A percentile compares a stretch with the other conserved stretches of the same genome.
Conservation (phyloP, 352 stramenopile species). For the Thalassiosira hispida region DNA sequence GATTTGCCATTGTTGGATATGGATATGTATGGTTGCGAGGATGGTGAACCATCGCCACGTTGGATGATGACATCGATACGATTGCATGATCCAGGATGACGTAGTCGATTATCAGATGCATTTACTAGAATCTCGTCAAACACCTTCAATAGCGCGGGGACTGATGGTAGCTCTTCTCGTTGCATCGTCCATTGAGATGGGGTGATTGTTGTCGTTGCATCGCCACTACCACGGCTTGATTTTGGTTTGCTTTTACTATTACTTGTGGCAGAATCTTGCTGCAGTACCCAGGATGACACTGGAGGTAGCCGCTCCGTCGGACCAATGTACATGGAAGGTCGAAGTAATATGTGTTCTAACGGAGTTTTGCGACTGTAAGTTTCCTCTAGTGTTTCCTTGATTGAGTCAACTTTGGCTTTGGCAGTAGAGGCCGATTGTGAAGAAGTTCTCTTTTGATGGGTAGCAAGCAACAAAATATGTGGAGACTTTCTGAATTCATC, state of each 20-base stretch:
- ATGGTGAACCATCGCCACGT: conserved; percentile 68
- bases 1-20: conserved; percentile 98
- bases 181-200: conserved; percentile 52
- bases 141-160: conserved; percentile 97
- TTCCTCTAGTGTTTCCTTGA: conserved; percentile 65
- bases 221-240: no score
- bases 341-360: conserved; percentile 96
- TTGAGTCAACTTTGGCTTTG: neutral
- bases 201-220: no score
- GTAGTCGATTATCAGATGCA: conserved; percentile 97
- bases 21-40: conserved; percentile 86
- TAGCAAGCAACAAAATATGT: neutral
- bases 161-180: conserved; percentile 60
- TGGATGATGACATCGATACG: conserved; percentile 91
- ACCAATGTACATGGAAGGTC: conserved; percentile 97
- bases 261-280: conserved; percentile 46
- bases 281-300: conserved; percentile 91
- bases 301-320: conserved; percentile 93
- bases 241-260: no score
- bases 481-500: neutral
- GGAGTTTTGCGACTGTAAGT: conserved; percentile 91
- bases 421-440: conserved; percentile 17
- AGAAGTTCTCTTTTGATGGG: conserved; percentile 3
- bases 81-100: conserved; percentile 87
- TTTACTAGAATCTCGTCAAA: conserved; percentile 99